Conservation (phyloP, 2,329 filamentous ascomycete species). For the Claviceps digitariae region DNA sequence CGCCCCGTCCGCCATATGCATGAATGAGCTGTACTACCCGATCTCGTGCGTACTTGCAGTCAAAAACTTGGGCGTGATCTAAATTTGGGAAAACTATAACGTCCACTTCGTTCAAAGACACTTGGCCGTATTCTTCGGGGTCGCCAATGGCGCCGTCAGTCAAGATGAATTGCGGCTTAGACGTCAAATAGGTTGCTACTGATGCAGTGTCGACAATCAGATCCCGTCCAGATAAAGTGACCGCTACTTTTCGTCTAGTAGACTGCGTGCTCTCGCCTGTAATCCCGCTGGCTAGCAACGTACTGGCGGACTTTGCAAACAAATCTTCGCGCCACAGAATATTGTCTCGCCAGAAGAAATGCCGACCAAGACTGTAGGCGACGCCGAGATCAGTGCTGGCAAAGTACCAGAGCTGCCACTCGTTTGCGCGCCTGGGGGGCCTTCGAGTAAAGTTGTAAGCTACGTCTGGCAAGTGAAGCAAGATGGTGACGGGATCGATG, state of each 20-base stretch:
- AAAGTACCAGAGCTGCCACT: conserved; percentile 59
- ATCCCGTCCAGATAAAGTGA: conserved; percentile 46
- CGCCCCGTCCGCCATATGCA: conserved; percentile 10
- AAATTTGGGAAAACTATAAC: conserved; percentile 46
- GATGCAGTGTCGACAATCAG: conserved; percentile 49
- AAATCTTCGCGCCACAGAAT: conserved; percentile 58
- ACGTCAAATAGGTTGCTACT: conserved; percentile 41
- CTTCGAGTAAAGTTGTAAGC: conserved; percentile 57
- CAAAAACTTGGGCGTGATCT: conserved; percentile 53
- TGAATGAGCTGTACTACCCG: conserved; percentile 18
- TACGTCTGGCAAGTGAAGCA: conserved; percentile 56
- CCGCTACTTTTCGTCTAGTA: conserved; percentile 30
- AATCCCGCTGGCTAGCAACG: background rate
- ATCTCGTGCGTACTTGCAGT: conserved; percentile 17
- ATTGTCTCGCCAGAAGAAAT: conserved; percentile 62
- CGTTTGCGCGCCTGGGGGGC: conserved; percentile 42
- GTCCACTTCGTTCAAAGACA: conserved; percentile 25
- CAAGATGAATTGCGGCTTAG: conserved; percentile 6
- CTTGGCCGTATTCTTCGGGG: conserved; percentile 5
- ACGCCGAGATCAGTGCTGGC: conserved; percentile 54
- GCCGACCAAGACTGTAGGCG: conserved; percentile 46
- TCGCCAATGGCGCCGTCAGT: conserved; percentile 8
- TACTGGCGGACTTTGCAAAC: conserved; percentile 9
- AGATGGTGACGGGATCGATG: conserved; percentile 50
- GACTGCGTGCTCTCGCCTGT: background rate